phyloP scores from a whole-genome alignment of 495 filamentous ascomycete genomes.

The Neurospora terricola region DNA sequence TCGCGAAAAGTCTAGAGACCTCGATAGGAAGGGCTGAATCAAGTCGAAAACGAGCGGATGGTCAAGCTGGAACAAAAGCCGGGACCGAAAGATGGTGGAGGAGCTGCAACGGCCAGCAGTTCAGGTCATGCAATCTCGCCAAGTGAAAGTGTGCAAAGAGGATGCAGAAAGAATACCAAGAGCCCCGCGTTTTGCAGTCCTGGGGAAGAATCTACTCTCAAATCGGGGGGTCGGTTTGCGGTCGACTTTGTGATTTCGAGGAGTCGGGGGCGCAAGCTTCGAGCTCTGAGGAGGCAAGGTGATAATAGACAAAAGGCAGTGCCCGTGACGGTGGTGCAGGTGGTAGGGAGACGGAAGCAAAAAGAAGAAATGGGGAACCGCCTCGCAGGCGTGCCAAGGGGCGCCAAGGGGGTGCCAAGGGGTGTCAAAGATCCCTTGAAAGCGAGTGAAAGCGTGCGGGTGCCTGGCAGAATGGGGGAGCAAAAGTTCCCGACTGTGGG shows the following conservation, averaged over 20 bases:
- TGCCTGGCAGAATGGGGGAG: neutral
- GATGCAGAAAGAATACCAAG: neutral
- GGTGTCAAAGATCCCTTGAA: neutral
- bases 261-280: neutral
- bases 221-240: neutral
- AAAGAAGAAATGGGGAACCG: neutral
- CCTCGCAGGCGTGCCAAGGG: neutral
- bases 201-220: neutral
- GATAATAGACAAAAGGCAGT: neutral
- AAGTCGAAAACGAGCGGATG: conserved; percentile 22
- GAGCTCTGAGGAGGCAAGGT: neutral
- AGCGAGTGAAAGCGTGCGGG: neutral
- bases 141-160: neutral
- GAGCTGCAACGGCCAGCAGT: neutral
- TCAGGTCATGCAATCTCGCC: neutral
- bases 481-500: neutral
- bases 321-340: neutral
- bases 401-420: neutral
- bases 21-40: conserved; percentile 4
- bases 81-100: neutral
- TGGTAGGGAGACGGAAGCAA: neutral
- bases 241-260: neutral
- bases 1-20: conserved; percentile 6
- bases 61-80: conserved; percentile 13
- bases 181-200: neutral